Base-by-base conservation (phyloP, 768 basidiomycete species). In the Cystofilobasidium capitatum region DNA sequence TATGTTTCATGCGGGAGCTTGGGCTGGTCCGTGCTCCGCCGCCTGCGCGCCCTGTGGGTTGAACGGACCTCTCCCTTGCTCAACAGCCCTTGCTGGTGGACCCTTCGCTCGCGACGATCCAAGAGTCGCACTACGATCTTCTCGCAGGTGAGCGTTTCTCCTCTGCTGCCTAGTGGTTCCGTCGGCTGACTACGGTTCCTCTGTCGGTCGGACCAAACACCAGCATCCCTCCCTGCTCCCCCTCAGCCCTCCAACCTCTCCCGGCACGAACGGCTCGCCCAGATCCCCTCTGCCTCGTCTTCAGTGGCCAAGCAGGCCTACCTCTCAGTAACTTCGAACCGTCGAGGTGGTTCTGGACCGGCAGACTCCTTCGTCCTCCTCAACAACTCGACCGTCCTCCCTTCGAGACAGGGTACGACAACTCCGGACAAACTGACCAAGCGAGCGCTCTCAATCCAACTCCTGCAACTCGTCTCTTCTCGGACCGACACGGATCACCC, bases 311-410 rank as follows among this genome's bases (percentile, higher is more conserved):
- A 67, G 37, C 37, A 67, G 37, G 66, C 66, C 36, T 67, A 67
- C 39, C 47, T 61, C 20, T 14, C 36, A 24, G 60, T 49, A 13
- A 67, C 51, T 8, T 40, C 66, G 13, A 49, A n/a, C 45, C 58
- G 58, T 6, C 16, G 40, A 33, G 47, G 47, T 22, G 57, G 42
- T 7, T 26, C 44, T 20, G 45, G 39, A 24, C 88, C 90, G 9
- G 88, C 84, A 73, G 91, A 92, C 76, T 94, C 91, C 31, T 96
- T 93, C 78, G 88, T 96, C 68, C 82, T 96, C 49, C 80, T 93
- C 81, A 44, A 68, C 9, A 72, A 74, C 39, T 70, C 71, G 8
- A 71, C 72, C 59, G 69, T 73, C 37, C 59, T 76, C 55, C 79
- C 83, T 66, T 82, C 84, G 39, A 81, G 80, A 40, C 84, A 83